phyloP scores from a whole-genome alignment of 768 basidiomycete genomes.

The Russula vinacea region DNA sequence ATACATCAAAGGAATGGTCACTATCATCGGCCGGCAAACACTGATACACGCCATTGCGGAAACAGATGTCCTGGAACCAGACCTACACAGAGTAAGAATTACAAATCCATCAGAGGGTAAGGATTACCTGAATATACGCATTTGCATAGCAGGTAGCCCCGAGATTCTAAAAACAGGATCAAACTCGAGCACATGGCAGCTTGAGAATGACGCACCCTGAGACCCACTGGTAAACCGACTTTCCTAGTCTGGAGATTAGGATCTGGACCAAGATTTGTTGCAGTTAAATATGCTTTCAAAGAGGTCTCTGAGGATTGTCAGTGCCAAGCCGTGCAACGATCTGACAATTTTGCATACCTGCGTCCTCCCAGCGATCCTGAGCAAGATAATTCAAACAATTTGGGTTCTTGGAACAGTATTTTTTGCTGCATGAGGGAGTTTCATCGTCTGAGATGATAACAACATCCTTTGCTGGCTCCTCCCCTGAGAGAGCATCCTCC shows the following conservation, averaged over 20 bases:
- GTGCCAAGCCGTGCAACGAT: constrained; percentile 10
- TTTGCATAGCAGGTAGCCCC: constrained; percentile 98
- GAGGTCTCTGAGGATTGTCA: constrained; percentile 16
- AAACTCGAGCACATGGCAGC: constrained; percentile 12
- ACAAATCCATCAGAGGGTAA: background rate
- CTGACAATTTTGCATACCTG: constrained; percentile 46
- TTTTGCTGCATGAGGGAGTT: constrained; percentile 52
- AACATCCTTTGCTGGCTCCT: constrained; percentile 57
- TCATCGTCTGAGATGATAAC: constrained; percentile 74
- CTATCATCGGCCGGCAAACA: constrained; percentile 59
- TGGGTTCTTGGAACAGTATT: constrained; percentile 69
- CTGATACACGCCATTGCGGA: constrained; percentile 78
- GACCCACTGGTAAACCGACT: constrained; percentile 56
- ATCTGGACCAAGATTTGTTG: constrained; percentile 24
- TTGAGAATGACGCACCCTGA: constrained; percentile 52
- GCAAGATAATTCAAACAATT: constrained; percentile 87
- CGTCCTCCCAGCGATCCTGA: constrained; percentile 75
- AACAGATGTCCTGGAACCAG: constrained; percentile 85
- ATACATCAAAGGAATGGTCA: constrained; percentile 45
- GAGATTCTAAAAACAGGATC: constrained; percentile 61
- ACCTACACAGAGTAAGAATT: constrained; percentile 49
- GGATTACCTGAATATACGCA: constrained; percentile 78
- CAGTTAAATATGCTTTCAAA: constrained; percentile 34
- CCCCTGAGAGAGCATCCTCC: constrained; percentile 33
- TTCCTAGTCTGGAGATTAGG: constrained; percentile 22